Percentiles rank a stretch among this genome's conserved stretches.
phyloP scores from a whole-genome alignment of 2,329 filamentous ascomycete genomes.

The Fusarium armeniacum region DNA sequence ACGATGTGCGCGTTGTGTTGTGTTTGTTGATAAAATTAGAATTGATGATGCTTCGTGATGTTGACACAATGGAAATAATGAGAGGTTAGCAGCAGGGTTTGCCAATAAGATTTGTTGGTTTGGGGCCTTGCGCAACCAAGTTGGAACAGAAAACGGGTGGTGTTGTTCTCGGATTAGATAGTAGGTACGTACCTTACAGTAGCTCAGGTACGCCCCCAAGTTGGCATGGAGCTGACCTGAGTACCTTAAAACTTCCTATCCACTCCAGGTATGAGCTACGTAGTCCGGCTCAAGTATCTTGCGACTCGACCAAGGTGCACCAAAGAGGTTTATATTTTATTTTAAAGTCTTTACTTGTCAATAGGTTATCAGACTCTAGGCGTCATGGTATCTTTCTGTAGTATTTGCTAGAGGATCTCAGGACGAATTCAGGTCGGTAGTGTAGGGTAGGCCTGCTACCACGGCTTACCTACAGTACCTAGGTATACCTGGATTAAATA shows the following conservation, averaged over 20 bases:
- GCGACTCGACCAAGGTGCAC: not conserved
- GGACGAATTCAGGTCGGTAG: too few relatives aligned
- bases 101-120: conserved; percentile 34
- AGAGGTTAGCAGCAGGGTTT: conserved; percentile 20
- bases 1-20: conserved; percentile 19
- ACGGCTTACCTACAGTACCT: too few relatives aligned
- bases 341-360: not conserved
- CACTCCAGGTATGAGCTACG: not conserved
- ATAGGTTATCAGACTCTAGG: too few relatives aligned
- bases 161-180: conserved; percentile 39
- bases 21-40: conserved; percentile 13
- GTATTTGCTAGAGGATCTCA: not conserved
- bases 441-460: not conserved
- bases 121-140: conserved; percentile 28
- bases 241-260: too few relatives aligned
- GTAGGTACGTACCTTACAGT: conserved; percentile 43
- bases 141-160: conserved; percentile 25
- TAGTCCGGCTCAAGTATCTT: conserved; percentile 6
- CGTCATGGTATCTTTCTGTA: not conserved
- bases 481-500: too few relatives aligned
- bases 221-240: conserved; percentile 2
- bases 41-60: conserved; percentile 38
- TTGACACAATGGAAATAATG: conserved; percentile 30
- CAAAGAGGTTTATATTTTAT: not conserved
- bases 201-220: conserved; percentile 24